phyloP scores from a whole-genome alignment of 108 stramenopile genomes.

The Aureococcus anophagefferens region DNA sequence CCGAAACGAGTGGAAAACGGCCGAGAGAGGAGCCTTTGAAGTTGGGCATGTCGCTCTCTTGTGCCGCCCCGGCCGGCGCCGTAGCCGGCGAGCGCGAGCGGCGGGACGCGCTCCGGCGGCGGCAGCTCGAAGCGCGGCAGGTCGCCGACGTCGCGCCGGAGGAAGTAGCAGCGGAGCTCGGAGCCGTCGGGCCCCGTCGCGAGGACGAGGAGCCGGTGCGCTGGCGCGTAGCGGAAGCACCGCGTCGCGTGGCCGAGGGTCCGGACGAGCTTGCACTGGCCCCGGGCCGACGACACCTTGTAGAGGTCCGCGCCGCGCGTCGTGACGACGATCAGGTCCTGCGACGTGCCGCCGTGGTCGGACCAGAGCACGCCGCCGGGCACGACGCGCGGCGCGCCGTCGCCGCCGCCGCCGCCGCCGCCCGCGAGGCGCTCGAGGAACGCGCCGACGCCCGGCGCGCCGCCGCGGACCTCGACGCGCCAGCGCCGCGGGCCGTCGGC shows the following conservation, averaged over 20 bases:
- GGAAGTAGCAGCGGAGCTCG: not conserved
- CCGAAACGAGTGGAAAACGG: no score
- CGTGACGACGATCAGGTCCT: slow-evolving; percentile 10
- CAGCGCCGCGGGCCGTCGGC: no score
- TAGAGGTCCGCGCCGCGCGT: slow-evolving; percentile 3
- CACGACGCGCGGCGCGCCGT: not conserved
- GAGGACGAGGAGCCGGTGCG: not conserved
- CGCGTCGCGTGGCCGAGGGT: not conserved
- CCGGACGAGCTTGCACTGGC: not conserved
- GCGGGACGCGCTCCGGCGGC: not conserved
- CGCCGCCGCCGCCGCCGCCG: no score
- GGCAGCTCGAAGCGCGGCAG: slow-evolving; percentile 1
- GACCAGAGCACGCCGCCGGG: slow-evolving; percentile 1
- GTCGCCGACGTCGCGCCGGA: not conserved
- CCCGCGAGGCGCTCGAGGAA: no score
- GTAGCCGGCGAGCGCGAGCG: not conserved
- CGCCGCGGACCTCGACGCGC: no score
- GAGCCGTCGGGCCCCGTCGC: not conserved
- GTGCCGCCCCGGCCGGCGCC: no score
- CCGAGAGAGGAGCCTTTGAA: no score
- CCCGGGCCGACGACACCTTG: not conserved
- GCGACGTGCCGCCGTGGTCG: slow-evolving; percentile 14
- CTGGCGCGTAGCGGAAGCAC: not conserved
- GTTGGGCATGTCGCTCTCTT: no score
- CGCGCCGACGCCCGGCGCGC: no score